Evolutionary conservation across 208 protist species (phyloP).

Genomic region (Crithidia mellificae): DNA sequence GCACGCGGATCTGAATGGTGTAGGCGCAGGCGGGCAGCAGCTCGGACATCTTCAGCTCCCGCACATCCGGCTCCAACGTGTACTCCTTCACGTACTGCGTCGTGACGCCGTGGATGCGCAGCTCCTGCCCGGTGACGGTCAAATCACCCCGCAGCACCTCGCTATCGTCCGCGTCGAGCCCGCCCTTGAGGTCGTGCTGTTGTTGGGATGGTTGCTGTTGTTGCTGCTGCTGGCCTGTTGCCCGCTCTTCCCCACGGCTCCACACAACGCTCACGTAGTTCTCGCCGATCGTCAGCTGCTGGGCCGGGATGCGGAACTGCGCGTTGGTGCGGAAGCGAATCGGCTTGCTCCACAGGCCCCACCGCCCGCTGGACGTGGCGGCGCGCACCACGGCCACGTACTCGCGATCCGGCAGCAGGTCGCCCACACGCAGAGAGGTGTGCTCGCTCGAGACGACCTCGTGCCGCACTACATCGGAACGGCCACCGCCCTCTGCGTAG

Average conservation of each 20-base stretch:
- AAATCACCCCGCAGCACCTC: slow-evolving; percentile 79
- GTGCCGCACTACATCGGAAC: slow-evolving; percentile 62
- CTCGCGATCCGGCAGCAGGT: slow-evolving; percentile 82
- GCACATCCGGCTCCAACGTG: slow-evolving; percentile 71
- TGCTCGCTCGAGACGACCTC: slow-evolving; percentile 76
- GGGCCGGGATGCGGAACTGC: slow-evolving; percentile 85
- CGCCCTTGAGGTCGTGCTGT: not conserved
- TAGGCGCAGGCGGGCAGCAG: slow-evolving; percentile 86
- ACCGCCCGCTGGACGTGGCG: slow-evolving; percentile 74
- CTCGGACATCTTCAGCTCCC: slow-evolving; percentile 87
- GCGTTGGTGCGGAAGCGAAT: slow-evolving; percentile 87
- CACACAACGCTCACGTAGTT: slow-evolving; percentile 91
- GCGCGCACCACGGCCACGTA: slow-evolving; percentile 90
- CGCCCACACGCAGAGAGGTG: slow-evolving; percentile 75
- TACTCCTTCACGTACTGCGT: slow-evolving; percentile 82
- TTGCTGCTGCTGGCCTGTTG: no score
- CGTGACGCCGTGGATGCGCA: slow-evolving; percentile 87
- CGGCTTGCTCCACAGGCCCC: slow-evolving; percentile 88
- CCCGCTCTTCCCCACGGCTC: slow-evolving; percentile 59
- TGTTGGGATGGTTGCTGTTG: no score
- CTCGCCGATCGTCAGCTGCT: slow-evolving; percentile 90
- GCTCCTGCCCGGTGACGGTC: slow-evolving; percentile 85
- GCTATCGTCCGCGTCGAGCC: slow-evolving; percentile 2
- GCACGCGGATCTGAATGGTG: slow-evolving; percentile 86
- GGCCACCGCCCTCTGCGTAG: slow-evolving; percentile 72